Percentiles rank a stretch among this genome's conserved stretches.
Evolutionary conservation across 2,329 filamentous ascomycete genomes (phyloP).

Genomic region (Spiromastix sp.): DNA sequence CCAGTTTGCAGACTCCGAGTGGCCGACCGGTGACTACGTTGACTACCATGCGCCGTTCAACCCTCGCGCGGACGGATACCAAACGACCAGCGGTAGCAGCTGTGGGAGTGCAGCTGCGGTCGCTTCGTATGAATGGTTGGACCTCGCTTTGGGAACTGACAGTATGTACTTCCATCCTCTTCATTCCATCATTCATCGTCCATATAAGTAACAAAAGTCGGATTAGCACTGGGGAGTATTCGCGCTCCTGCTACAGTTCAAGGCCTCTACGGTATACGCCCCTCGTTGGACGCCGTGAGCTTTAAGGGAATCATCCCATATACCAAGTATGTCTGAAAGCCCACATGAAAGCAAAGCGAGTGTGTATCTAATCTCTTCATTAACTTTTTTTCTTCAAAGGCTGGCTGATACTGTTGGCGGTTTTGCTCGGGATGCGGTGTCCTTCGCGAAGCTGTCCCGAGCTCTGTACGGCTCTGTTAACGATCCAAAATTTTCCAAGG

Average conservation of each 20-base stretch:
- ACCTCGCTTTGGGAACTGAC: conserved; percentile 20
- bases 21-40: conserved; percentile 20
- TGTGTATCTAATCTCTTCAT: no score
- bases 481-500: neutral
- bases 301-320: conserved; percentile 17
- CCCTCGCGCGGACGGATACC: conserved; percentile 27
- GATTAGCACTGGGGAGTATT: no score
- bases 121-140: conserved; percentile 26
- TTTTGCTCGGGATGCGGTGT: conserved; percentile 18
- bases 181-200: neutral
- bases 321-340: conserved; percentile 18
- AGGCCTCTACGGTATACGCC: conserved; percentile 20
- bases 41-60: conserved; percentile 30
- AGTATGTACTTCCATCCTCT: conserved; percentile 11
- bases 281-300: conserved; percentile 14
- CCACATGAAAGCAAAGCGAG: no score
- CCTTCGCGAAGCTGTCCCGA: conserved; percentile 4
- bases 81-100: conserved; percentile 15
- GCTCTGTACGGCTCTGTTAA: neutral
- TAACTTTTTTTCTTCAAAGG: no score
- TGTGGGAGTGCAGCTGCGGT: conserved; percentile 16
- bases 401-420: conserved; percentile 23
- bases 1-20: conserved; percentile 26
- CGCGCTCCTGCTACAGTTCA: conserved; percentile 17
- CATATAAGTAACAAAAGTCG: conserved; percentile 12